These are phyloP conservation scores for Mycena amicta DNA, from an alignment of 768 basidiomycete species.

Conservation along the genomic window DNA sequence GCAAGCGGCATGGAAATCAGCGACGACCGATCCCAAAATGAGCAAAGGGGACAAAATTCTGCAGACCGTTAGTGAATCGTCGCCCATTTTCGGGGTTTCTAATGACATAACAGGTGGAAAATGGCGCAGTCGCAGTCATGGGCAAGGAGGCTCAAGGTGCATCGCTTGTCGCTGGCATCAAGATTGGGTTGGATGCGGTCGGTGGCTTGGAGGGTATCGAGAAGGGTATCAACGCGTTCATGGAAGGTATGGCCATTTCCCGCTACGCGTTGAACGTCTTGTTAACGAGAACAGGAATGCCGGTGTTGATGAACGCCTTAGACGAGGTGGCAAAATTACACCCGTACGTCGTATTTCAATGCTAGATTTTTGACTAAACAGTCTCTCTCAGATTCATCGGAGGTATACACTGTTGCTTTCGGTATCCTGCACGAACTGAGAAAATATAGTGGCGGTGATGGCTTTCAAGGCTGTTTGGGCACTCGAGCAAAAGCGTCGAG, in stretches of 20 bases:
- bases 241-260: slow-evolving; percentile 8
- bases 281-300: too few relatives aligned
- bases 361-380: background rate
- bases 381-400: slow-evolving; percentile 14
- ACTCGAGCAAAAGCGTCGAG: slow-evolving; percentile 39
- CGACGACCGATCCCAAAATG: slow-evolving; percentile 10
- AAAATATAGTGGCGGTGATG: slow-evolving; percentile 34
- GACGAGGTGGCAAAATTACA: slow-evolving; percentile 31
- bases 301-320: slow-evolving; percentile 24
- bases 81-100: too few relatives aligned
- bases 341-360: slow-evolving; percentile 20
- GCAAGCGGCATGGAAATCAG: slow-evolving; percentile 11
- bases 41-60: slow-evolving; percentile 16
- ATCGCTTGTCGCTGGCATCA: background rate
- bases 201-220: slow-evolving; percentile 4
- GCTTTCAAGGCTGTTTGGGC: slow-evolving; percentile 44
- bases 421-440: background rate
- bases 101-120: too few relatives aligned
- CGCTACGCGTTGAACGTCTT: too few relatives aligned
- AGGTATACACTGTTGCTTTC: background rate
- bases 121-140: slow-evolving; percentile 5
- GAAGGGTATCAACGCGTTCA: slow-evolving; percentile 6
- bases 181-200: background rate
- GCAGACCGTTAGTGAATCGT: too few relatives aligned
- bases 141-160: background rate